These are phyloP conservation scores for Neospora caninum DNA, from an alignment of 169 alveolate genomes.

Conservation along the genomic window DNA sequence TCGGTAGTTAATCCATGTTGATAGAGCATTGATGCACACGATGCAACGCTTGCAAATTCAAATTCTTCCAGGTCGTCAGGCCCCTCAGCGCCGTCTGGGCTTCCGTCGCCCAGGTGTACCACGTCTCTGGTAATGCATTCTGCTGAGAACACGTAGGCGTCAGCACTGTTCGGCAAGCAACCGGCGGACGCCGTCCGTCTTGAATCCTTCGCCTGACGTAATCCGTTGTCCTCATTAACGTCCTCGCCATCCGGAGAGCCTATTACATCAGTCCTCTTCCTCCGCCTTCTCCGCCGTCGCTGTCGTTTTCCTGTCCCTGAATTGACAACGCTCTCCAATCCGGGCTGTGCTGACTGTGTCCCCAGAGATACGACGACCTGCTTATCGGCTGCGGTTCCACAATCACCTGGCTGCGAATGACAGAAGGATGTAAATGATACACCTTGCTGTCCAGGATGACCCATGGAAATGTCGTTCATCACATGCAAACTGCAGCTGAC, in stretches of 20 bases:
- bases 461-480: not conserved
- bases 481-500: not conserved
- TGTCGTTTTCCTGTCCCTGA: not conserved
- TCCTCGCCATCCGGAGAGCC: slow-evolving; percentile 5
- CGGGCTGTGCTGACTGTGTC: not conserved
- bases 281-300: not conserved
- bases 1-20: not conserved
- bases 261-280: not conserved
- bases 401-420: not conserved
- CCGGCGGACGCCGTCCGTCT: too few species aligned
- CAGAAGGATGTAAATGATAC: too few species aligned
- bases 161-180: too few species aligned
- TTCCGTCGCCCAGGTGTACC: too few species aligned
- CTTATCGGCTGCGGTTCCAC: not conserved
- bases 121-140: too few species aligned
- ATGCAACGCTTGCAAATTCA: slow-evolving; percentile 16
- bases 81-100: not conserved
- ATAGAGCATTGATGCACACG: slow-evolving; percentile 20
- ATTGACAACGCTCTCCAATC: not conserved
- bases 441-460: too few species aligned
- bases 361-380: not conserved
- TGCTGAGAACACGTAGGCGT: too few species aligned
- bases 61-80: not conserved
- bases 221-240: not conserved
- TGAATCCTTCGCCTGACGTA: too few species aligned